Evolutionary conservation across 2,329 filamentous ascomycete genomes (phyloP).

Genomic region (Drechmeria coniospora): DNA sequence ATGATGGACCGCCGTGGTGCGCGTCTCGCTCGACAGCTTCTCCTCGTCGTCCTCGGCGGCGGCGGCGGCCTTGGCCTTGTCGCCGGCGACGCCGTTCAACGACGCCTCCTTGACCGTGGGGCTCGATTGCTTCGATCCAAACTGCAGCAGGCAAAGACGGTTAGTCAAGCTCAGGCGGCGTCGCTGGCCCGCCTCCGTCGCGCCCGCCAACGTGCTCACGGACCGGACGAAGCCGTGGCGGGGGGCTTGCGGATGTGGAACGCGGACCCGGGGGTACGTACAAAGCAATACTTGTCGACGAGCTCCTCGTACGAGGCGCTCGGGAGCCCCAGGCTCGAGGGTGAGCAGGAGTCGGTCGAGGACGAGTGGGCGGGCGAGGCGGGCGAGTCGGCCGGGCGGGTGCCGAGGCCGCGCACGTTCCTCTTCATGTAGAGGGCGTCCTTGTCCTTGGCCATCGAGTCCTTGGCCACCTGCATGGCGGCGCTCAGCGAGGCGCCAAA

Average conservation of each 20-base stretch:
- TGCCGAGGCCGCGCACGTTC: constrained; percentile 17
- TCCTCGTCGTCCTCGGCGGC: too few relatives aligned
- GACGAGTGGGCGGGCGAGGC: constrained; percentile 5
- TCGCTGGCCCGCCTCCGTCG: too few relatives aligned
- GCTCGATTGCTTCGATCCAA: constrained; percentile 43
- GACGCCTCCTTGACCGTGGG: constrained; percentile 34
- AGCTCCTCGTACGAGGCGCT: constrained; percentile 92
- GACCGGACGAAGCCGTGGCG: constrained; percentile 6
- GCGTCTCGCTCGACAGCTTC: too few relatives aligned
- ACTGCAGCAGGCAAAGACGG: constrained; percentile 26
- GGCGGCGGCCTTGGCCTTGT: constrained; percentile 7
- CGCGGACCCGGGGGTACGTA: constrained; percentile 50
- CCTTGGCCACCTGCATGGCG: constrained; percentile 62
- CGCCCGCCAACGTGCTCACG: too few relatives aligned
- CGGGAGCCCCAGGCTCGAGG: constrained; percentile 46
- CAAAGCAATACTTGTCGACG: constrained; percentile 98
- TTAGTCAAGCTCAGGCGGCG: constrained; percentile 30
- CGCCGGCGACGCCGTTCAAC: constrained; percentile 24
- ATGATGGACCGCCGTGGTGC: constrained; percentile 2
- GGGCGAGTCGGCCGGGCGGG: constrained; percentile 12
- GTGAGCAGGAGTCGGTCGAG: constrained; percentile 31
- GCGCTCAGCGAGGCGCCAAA: constrained; percentile 84
- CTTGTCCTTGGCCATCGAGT: constrained; percentile 40
- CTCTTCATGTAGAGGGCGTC: constrained; percentile 43
- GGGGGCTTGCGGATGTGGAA: constrained; percentile 11